These are phyloP conservation scores for Diutina catenulata DNA, from an alignment of 1,139 yeast genomes.

Conservation along the genomic window DNA sequence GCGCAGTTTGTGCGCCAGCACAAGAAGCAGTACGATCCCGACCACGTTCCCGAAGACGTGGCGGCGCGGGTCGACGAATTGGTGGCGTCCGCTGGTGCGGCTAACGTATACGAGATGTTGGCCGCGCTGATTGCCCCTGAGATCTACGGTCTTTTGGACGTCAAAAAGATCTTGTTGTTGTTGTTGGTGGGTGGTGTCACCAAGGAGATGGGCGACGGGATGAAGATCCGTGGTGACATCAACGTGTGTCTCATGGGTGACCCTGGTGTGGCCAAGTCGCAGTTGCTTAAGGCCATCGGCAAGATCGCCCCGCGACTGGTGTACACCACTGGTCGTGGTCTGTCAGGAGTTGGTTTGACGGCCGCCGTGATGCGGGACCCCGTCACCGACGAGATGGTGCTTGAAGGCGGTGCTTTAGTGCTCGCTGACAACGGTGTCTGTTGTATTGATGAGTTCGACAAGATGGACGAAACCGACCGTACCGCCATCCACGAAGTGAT, in stretches of 20 bases:
- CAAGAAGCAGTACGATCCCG: conserved; percentile 72
- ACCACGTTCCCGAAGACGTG: conserved; percentile 46
- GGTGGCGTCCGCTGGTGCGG: conserved; percentile 43
- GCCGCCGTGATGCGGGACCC: conserved; percentile 99
- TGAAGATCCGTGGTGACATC: conserved; percentile 95
- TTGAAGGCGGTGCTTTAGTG: conserved; percentile 97
- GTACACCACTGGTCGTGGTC: conserved; percentile 97
- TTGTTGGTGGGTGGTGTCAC: conserved; percentile 92
- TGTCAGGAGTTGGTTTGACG: conserved; percentile 97
- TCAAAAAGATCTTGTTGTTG: conserved; percentile 78
- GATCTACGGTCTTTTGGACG: conserved; percentile 88
- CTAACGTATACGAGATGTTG: conserved; percentile 58
- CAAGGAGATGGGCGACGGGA: conserved; percentile 90
- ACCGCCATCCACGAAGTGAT: conserved; percentile 98
- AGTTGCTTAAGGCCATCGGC: conserved; percentile 79
- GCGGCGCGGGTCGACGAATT: conserved; percentile 44
- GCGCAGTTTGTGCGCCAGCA: conserved; percentile 81
- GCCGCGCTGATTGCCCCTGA: conserved; percentile 96
- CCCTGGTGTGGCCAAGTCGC: conserved; percentile 99
- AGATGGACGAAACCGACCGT: conserved; percentile 95
- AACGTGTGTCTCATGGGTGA: conserved; percentile 98
- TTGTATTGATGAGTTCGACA: conserved; percentile 97
- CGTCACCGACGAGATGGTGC: conserved; percentile 94
- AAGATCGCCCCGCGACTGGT: conserved; percentile 96
- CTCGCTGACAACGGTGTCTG: conserved; percentile 97